Conservation (phyloP, 2,329 filamentous ascomycete genomes). For the Samsoniella hepiali region DNA sequence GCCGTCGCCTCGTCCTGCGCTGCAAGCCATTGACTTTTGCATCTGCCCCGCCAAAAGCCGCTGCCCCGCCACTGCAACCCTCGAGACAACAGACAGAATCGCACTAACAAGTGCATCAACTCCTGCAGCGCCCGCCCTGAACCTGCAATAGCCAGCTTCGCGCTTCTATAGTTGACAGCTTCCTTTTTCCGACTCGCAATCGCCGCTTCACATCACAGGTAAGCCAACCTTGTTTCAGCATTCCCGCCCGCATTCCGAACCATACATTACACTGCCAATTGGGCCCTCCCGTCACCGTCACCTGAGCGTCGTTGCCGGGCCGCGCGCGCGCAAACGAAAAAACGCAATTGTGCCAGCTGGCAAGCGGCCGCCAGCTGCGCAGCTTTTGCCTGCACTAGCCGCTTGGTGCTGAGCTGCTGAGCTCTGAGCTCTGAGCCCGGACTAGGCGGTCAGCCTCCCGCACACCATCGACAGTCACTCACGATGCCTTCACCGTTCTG, state of each 20-base stretch:
- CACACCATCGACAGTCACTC: conserved; percentile 1
- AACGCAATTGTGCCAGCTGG: not conserved
- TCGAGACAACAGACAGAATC: conserved; percentile 4
- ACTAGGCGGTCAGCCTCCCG: conserved; percentile 14
- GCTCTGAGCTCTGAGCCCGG: not conserved
- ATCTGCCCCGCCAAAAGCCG: conserved; percentile 11
- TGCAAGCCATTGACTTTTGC: not conserved
- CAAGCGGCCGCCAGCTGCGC: not conserved
- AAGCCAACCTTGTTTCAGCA: not conserved
- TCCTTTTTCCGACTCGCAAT: not conserved
- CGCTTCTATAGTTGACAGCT: not conserved
- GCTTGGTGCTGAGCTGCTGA: not conserved
- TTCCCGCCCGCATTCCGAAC: not conserved
- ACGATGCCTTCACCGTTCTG: conserved; percentile 18
- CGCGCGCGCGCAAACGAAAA: not conserved
- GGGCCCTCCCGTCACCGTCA: not conserved
- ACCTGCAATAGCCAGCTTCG: not conserved
- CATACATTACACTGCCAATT: not conserved
- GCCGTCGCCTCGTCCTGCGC: not conserved
- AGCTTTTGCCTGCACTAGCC: not conserved
- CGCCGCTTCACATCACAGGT: conserved; percentile 4
- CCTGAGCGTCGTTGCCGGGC: not conserved
- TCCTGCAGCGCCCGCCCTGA: conserved; percentile 1
- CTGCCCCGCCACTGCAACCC: conserved; percentile 14
- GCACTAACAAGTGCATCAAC: conserved; percentile 10